These are phyloP conservation scores for Jatropha curcas DNA, from an alignment of 345 rosid genomes.

Conservation along the genomic window DNA sequence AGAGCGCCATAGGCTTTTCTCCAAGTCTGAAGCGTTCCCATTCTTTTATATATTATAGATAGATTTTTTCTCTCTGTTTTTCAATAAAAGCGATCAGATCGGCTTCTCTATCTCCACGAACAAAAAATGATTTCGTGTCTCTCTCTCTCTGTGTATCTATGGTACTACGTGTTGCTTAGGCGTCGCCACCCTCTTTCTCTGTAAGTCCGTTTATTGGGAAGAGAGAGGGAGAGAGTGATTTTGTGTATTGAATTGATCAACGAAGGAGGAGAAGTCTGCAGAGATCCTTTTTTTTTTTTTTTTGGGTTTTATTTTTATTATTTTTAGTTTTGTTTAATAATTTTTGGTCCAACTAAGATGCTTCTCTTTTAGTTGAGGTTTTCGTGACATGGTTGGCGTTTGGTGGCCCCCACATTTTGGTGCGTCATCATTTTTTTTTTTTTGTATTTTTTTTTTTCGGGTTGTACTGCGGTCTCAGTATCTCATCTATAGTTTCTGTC, in stretches of 20 bases:
- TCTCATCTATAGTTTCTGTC: neutral
- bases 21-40: conserved; percentile 98
- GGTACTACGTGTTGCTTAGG: conserved; percentile 30
- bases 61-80: neutral
- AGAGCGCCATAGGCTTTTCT: conserved; percentile 94
- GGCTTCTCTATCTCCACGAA: neutral
- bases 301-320: neutral
- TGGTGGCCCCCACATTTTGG: conserved; percentile 15
- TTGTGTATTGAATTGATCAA: conserved; percentile 7
- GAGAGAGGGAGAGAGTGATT: neutral
- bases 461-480: neutral
- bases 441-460: neutral
- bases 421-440: conserved; percentile 1
- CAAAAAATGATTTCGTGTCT: neutral
- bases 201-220: neutral
- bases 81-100: neutral
- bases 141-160: neutral
- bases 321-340: neutral
- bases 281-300: neutral
- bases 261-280: neutral
- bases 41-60: conserved; percentile 22
- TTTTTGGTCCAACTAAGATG: neutral
- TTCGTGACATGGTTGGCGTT: conserved; percentile 9
- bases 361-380: neutral
- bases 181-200: neutral